Evolutionary conservation across 495 filamentous ascomycete genomes (phyloP).

Genomic region (Physcia stellaris): DNA sequence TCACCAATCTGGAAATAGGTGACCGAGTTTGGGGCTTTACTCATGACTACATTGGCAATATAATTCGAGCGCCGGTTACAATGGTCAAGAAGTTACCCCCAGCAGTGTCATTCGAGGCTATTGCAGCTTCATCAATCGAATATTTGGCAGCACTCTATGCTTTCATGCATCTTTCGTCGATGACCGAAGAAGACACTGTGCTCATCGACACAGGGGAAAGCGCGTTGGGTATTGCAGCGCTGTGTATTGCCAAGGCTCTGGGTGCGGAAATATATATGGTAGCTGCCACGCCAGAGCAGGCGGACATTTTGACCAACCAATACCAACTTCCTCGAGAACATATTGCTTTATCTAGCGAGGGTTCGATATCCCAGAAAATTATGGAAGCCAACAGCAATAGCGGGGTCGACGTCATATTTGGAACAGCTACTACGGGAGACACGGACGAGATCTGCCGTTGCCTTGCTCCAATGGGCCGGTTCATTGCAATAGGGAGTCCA

Average conservation of each 20-base stretch:
- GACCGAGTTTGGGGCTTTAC: conserved; percentile 1
- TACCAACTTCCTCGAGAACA: neutral
- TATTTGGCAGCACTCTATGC: conserved; percentile 1
- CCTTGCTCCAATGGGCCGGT: conserved; percentile 1
- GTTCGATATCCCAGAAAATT: neutral
- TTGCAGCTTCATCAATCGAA: neutral
- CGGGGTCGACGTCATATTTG: neutral
- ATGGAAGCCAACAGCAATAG: neutral
- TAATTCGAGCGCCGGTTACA: neutral
- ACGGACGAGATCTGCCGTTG: neutral
- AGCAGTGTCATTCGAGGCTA: neutral
- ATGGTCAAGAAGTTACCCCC: neutral
- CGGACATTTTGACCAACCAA: neutral
- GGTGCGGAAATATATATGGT: too few species aligned
- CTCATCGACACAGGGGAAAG: neutral
- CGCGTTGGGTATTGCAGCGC: neutral
- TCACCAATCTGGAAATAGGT: neutral
- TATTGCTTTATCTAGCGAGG: neutral
- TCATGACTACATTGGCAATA: neutral
- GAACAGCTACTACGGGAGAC: neutral
- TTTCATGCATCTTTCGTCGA: neutral
- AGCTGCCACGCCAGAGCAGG: neutral
- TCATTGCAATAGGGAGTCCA: neutral
- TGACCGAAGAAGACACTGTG: neutral
- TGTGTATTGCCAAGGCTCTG: neutral